Evolutionary conservation across 345 rosid species (phyloP), one percentile per base, ranked within the genome.

Genomic region (Brassica cretica): DNA sequence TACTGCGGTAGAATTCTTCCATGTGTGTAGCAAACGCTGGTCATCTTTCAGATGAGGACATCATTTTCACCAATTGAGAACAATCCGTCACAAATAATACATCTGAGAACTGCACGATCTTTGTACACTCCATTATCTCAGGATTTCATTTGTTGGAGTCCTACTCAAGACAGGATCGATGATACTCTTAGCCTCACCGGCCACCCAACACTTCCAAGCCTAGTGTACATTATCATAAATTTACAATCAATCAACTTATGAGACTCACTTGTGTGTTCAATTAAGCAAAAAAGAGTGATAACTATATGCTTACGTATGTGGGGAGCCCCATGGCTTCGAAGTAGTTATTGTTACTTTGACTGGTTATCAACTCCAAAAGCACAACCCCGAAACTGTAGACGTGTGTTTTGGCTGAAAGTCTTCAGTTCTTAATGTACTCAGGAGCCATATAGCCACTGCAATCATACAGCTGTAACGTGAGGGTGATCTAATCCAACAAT

Each of bases 141-240:
- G 24, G 18, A 81, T 84, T 68, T 85, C 90, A 8, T 64, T 80
- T 59, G 66, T 70, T 16, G 33, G 59, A 25, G 69, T 83, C 25
- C 74, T 78, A 5, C 64, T 77, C 59, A 82, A 6, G 14, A 73
- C 8, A 39, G 80, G 87, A 81, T 88, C 92, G 18, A 80, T 35
- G 56, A 85, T 70, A 77, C 80, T 85, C 41, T 51, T 32, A 39
- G 88, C 82, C 8, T 75, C 76, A 1, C 84, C 87, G 16, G 66
- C 80, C 51, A 59, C 70, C 92, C 92, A 86, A 68, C 81, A 84
- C 80, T 76, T 75, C 89, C 92, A 86, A 71, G 88, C 85, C 89
- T 86, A 56, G 29, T 24, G 25, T 25, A 25, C 29, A 25, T 25
- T 25, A 25, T 25, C 29, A 25, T 35, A 18, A 68, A 33, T 49